These are phyloP conservation scores for Dichotomocladium elegans DNA, from an alignment of 371 early-diverging fungal species.

Conservation along the genomic window DNA sequence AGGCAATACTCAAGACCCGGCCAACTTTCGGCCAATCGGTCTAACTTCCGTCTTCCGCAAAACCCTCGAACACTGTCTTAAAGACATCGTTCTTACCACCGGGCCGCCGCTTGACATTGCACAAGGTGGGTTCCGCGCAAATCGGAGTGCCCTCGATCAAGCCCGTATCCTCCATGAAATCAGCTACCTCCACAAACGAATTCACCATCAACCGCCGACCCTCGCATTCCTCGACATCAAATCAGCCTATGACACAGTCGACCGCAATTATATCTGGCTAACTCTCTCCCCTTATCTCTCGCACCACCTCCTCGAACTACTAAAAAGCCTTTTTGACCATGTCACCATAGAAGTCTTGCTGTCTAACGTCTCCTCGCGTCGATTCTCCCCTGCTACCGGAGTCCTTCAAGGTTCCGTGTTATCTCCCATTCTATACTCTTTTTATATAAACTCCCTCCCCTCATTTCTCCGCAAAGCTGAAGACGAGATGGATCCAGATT, in stretches of 20 bases:
- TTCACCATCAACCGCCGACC: not conserved
- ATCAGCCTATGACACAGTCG: slow-evolving; percentile 13
- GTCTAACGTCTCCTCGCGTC: not conserved
- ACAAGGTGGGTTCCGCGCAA: slow-evolving; percentile 27
- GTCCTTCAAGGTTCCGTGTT: slow-evolving; percentile 23
- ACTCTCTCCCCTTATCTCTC: not conserved
- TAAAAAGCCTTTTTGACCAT: slow-evolving; percentile 10
- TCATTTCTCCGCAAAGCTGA: not conserved
- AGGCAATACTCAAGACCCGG: slow-evolving; percentile 6
- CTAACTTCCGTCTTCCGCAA: slow-evolving; percentile 12
- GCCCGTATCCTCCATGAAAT: slow-evolving; percentile 1
- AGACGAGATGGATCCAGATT: not conserved
- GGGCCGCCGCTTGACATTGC: slow-evolving; percentile 16
- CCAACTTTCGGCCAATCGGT: slow-evolving; percentile 19
- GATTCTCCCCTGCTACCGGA: slow-evolving; percentile 5
- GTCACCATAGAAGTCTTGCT: not conserved
- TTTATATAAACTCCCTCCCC: slow-evolving; percentile 18
- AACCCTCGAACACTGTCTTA: slow-evolving; percentile 7
- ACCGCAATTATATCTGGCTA: slow-evolving; percentile 12
- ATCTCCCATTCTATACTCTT: slow-evolving; percentile 20
- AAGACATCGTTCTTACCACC: not conserved
- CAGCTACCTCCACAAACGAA: not conserved
- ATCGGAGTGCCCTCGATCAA: slow-evolving; percentile 4
- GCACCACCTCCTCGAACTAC: not conserved
- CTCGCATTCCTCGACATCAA: slow-evolving; percentile 19